Evolutionary conservation across 371 early-diverging fungal genomes (phyloP).

Genomic region (Amoeboaphelidium protococcarum): DNA sequence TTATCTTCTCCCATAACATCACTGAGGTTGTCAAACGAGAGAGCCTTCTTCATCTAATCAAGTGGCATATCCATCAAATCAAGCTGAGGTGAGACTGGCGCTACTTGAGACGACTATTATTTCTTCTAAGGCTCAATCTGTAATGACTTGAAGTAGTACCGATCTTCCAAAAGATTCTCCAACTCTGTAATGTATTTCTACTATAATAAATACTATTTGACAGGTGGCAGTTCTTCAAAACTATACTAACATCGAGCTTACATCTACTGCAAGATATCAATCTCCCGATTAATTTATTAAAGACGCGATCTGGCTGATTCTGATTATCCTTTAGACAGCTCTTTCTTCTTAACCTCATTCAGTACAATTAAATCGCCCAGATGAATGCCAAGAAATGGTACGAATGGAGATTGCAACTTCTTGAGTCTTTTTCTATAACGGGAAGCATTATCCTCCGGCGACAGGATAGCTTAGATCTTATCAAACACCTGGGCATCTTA

Average conservation of each 20-base stretch:
- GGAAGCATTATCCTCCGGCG: not conserved
- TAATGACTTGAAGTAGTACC: not conserved
- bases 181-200: not conserved
- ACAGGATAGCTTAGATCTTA: not conserved
- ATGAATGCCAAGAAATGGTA: not conserved
- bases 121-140: not conserved
- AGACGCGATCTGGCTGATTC: not conserved
- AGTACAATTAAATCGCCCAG: not conserved
- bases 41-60: no score
- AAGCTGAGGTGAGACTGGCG: no score
- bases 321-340: not conserved
- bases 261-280: not conserved
- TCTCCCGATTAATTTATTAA: not conserved
- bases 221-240: not conserved
- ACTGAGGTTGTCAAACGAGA: no score
- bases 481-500: not conserved
- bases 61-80: no score
- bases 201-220: not conserved
- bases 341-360: not conserved
- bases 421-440: not conserved
- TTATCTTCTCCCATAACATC: no score
- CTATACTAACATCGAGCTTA: not conserved
- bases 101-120: no score
- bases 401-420: not conserved
- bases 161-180: not conserved